Percentiles rank a stretch among this genome's conserved stretches.
Evolutionary conservation across 176 grass and related monocot genomes (phyloP).

Genomic region (Alopecurus myosuroides): DNA sequence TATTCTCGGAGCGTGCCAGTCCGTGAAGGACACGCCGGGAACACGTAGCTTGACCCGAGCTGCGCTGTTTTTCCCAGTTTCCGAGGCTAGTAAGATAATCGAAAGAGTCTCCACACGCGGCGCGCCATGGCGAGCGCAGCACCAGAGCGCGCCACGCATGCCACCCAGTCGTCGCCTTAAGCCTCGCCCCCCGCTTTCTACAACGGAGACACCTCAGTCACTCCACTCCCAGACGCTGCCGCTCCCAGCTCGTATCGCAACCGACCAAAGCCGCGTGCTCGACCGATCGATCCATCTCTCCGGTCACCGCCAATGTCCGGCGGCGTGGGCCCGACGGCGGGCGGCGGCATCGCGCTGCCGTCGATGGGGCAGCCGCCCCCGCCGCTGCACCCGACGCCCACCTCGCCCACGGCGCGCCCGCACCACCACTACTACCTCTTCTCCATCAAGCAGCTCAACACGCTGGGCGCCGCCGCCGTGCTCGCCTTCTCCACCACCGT

Average conservation of each 20-base stretch:
- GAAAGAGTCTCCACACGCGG: conserved; percentile 13
- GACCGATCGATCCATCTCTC: not conserved
- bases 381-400: conserved; percentile 35
- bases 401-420: conserved; percentile 32
- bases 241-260: not conserved
- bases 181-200: not conserved
- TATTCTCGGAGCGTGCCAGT: not conserved
- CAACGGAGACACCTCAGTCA: not conserved
- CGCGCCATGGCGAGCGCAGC: not conserved
- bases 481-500: conserved; percentile 50
- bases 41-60: conserved; percentile 30
- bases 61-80: not conserved
- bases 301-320: conserved; percentile 29
- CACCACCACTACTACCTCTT: conserved; percentile 52
- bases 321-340: conserved; percentile 41
- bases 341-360: conserved; percentile 44
- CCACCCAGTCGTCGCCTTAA: not conserved
- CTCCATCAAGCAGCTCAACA: conserved; percentile 71
- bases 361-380: conserved; percentile 22
- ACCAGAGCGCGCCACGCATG: conserved; percentile 22
- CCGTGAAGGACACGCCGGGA: conserved; percentile 12
- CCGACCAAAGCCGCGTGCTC: not conserved
- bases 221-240: not conserved
- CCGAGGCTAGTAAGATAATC: conserved; percentile 12
- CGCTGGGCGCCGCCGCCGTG: conserved; percentile 40